phyloP scores from a whole-genome alignment of 176 grass and related monocot genomes.

The Juncus effusus region DNA sequence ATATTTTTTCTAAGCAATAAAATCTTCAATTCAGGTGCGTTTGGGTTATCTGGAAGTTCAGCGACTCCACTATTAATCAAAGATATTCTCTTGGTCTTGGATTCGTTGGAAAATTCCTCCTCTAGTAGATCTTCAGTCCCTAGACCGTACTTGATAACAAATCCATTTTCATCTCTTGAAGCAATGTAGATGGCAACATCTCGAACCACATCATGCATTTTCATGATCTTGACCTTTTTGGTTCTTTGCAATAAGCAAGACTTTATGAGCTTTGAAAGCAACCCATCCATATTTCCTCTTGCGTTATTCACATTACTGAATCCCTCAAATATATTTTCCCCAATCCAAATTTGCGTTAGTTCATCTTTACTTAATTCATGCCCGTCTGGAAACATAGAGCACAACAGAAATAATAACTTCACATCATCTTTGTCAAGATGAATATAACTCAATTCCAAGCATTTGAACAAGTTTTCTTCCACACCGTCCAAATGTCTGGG shows the following conservation, averaged over 20 bases:
- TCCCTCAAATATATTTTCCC: not conserved
- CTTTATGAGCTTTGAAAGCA: conserved; percentile 6
- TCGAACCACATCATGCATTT: too few species aligned
- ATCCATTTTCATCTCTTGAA: not conserved
- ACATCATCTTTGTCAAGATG: not conserved
- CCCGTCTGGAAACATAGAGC: conserved; percentile 19
- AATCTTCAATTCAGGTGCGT: not conserved
- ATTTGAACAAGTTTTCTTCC: conserved; percentile 10
- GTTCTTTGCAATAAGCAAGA: conserved; percentile 9
- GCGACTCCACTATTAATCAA: not conserved
- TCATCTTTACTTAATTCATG: conserved; percentile 30
- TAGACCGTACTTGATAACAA: conserved; percentile 3
- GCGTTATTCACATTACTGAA: not conserved
- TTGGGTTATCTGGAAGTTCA: not conserved
- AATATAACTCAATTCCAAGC: conserved; percentile 26
- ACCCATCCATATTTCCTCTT: conserved; percentile 1
- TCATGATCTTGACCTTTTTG: conserved; percentile 4
- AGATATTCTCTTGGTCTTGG: conserved; percentile 18
- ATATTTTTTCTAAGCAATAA: conserved; percentile 13
- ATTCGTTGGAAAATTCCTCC: not conserved
- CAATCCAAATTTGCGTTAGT: not conserved
- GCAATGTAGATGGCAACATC: conserved; percentile 24
- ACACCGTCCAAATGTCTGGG: conserved; percentile 1
- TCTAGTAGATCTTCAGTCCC: not conserved
- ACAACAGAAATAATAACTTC: conserved; percentile 27